Evolutionary conservation across 2,329 filamentous ascomycete genomes (phyloP).

Genomic region (Fusarium nodosum): DNA sequence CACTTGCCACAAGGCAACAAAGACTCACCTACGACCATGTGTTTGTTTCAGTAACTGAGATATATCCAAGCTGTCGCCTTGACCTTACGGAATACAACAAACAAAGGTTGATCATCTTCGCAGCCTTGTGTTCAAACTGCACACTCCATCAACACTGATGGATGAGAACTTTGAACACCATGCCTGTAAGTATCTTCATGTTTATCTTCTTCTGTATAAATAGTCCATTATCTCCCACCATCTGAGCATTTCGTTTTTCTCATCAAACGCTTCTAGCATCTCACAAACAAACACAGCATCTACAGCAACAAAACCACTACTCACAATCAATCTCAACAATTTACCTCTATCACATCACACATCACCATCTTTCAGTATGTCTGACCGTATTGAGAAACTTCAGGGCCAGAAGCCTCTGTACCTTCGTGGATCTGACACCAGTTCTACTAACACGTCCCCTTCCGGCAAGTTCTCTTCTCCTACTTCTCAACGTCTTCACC

Average conservation of each 20-base stretch:
- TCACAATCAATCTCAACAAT: not conserved
- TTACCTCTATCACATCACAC: not conserved
- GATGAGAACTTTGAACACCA: not conserved
- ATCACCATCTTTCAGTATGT: constrained; percentile 5
- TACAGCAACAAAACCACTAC: not conserved
- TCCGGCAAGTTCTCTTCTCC: not conserved
- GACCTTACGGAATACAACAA: not conserved
- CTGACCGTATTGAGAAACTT: not conserved
- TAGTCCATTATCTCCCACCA: not conserved
- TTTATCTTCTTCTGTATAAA: not conserved
- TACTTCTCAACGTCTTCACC: not conserved
- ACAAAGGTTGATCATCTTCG: not conserved
- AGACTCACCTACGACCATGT: not conserved
- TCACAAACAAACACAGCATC: not conserved
- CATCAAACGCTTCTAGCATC: not conserved
- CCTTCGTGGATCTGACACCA: not conserved
- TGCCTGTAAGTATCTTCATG: not conserved
- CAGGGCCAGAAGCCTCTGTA: not conserved
- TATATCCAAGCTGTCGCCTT: not conserved
- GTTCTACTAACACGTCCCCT: too few species aligned
- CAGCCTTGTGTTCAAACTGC: not conserved
- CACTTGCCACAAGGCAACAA: not conserved
- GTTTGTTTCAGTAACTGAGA: not conserved
- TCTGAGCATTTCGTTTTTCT: not conserved
- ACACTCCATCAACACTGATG: not conserved